phyloP scores from a whole-genome alignment of 1,284 basidiomycete species.

The Leccinum holopus region DNA sequence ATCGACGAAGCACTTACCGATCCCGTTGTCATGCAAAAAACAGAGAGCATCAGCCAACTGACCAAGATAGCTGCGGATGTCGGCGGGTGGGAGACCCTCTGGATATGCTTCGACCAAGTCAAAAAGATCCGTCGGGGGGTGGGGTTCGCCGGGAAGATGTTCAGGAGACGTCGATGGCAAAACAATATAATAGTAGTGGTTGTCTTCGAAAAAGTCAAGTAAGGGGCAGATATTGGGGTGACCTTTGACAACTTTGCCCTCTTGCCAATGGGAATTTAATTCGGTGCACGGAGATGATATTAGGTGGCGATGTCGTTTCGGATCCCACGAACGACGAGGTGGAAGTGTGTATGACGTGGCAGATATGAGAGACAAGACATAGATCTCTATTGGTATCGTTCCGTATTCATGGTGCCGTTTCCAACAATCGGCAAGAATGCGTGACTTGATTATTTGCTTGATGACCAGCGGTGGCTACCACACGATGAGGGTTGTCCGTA shows the following conservation, averaged over 20 bases:
- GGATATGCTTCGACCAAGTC: conserved; percentile 93
- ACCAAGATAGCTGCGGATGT: conserved; percentile 84
- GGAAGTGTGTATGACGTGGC: conserved; percentile 74
- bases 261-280: conserved; percentile 53
- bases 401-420: conserved; percentile 94
- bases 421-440: conserved; percentile 99
- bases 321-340: conserved; percentile 77
- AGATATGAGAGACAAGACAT: conserved; percentile 91
- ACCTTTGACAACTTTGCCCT: conserved; percentile 70
- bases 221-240: conserved; percentile 94
- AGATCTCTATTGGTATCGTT: conserved; percentile 98
- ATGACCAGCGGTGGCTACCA: conserved; percentile 76
- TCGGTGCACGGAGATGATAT: conserved; percentile 11
- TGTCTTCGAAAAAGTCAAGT: conserved; percentile 97
- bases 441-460: conserved; percentile 98
- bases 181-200: conserved; percentile 93
- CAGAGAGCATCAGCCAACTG: conserved; percentile 92
- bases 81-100: conserved; percentile 74
- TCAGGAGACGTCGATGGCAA: conserved; percentile 70
- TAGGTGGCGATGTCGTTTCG: conserved; percentile 43
- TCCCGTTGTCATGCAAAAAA: conserved; percentile 91
- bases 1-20: conserved; percentile 49
- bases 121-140: conserved; percentile 82
- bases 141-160: conserved; percentile 47
- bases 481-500: conserved; percentile 17